phyloP scores from a whole-genome alignment of 352 stramenopile species.

The Thalassiosira allenii region DNA sequence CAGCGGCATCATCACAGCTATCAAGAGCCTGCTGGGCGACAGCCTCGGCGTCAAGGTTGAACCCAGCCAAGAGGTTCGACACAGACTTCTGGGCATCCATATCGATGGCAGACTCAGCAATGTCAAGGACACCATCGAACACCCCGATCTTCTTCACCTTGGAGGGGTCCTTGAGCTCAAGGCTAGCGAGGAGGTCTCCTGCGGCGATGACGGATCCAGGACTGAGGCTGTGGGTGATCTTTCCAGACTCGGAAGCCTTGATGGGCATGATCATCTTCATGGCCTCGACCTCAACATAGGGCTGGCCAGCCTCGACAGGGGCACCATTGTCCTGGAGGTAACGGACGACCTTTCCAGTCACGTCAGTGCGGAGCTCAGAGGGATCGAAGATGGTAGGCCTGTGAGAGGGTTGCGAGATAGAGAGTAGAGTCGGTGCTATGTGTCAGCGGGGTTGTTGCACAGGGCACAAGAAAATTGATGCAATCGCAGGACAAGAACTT shows the following conservation, averaged over 20 bases:
- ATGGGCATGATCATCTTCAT: constrained; percentile 99
- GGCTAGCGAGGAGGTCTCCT: constrained; percentile 97
- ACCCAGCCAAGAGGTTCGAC: constrained; percentile 79
- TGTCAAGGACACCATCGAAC: constrained; percentile 84
- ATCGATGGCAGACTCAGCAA: constrained; percentile 62
- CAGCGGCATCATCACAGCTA: constrained; percentile 59
- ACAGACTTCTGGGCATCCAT: constrained; percentile 58
- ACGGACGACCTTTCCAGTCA: constrained; percentile 98
- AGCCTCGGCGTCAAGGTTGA: constrained; percentile 79
- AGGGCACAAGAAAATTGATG: no score
- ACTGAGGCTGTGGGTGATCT: constrained; percentile 95
- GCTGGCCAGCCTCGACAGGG: constrained; percentile 87
- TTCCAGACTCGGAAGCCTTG: constrained; percentile 96
- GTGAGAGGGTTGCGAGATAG: constrained; percentile 14
- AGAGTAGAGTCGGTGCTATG: no score
- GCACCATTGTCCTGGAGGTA: constrained; percentile 98
- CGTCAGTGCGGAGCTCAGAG: constrained; percentile 97
- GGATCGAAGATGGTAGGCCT: constrained; percentile 87
- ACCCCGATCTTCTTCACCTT: constrained; percentile 96
- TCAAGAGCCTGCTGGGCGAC: constrained; percentile 73
- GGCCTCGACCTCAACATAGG: constrained; percentile 94
- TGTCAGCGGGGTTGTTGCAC: no score
- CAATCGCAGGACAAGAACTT: no score
- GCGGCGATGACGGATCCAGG: constrained; percentile 96
- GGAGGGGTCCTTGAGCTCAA: constrained; percentile 98